A percentile compares a stretch with the other conserved stretches of the same genome.
These are phyloP conservation scores for Metschnikowia borealis DNA, from an alignment of 805 yeast species.

Conservation along the genomic window DNA sequence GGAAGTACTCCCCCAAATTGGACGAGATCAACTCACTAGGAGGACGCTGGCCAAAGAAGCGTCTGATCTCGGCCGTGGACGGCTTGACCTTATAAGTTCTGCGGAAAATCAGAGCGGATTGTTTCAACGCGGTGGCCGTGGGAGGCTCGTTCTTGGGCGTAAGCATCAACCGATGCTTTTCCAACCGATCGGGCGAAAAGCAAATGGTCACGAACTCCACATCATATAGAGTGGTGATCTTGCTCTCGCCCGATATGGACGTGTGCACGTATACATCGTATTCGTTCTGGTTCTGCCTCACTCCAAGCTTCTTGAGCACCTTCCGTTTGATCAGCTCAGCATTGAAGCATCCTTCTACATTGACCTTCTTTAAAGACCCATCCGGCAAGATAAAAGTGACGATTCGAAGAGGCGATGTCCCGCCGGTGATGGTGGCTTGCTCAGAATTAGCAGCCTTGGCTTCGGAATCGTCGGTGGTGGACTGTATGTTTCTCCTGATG, in stretches of 20 bases:
- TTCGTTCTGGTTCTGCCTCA: constrained; percentile 39
- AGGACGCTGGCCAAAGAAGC: constrained; percentile 84
- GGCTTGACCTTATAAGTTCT: constrained; percentile 17
- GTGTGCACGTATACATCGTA: constrained; percentile 63
- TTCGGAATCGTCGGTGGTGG: neutral
- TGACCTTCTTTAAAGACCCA: constrained; percentile 65
- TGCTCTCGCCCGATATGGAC: constrained; percentile 13
- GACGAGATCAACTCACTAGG: constrained; percentile 89
- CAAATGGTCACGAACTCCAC: constrained; percentile 80
- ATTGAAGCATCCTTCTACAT: constrained; percentile 74
- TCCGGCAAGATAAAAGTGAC: constrained; percentile 72
- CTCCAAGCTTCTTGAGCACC: constrained; percentile 55
- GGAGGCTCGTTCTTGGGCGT: constrained; percentile 66
- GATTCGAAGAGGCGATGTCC: constrained; percentile 8
- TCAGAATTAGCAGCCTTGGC: neutral
- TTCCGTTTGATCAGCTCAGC: constrained; percentile 74
- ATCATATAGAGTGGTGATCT: constrained; percentile 54
- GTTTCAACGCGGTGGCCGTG: constrained; percentile 52
- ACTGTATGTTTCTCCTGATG: constrained; percentile 2
- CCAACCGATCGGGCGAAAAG: constrained; percentile 67
- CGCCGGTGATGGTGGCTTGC: neutral
- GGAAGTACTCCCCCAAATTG: constrained; percentile 87
- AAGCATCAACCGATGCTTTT: constrained; percentile 65
- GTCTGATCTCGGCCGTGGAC: constrained; percentile 29
- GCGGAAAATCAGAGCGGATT: constrained; percentile 45